Evolutionary conservation across 176 grass and related monocot genomes (phyloP).

Genomic region (Dendrocalamus sinicus): DNA sequence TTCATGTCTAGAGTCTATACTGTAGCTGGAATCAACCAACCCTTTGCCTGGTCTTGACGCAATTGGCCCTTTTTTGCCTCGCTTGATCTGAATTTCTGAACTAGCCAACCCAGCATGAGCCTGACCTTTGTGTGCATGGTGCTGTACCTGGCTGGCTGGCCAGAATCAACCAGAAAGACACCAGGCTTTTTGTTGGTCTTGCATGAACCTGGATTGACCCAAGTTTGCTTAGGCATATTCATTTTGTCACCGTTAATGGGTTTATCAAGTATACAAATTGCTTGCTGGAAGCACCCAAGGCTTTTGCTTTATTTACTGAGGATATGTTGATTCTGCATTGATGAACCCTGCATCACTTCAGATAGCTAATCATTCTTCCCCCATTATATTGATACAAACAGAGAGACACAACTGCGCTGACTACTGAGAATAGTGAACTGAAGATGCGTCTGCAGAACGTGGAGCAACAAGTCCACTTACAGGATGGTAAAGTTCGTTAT

Average conservation of each 20-base stretch:
- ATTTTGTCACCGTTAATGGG: not conserved
- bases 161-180: not conserved
- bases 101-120: not conserved
- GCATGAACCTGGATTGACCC: not conserved
- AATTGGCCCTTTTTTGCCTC: not conserved
- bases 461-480: conserved; percentile 58
- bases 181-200: not conserved
- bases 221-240: not conserved
- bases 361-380: conserved; percentile 2
- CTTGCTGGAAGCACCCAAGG: not conserved
- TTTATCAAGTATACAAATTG: not conserved
- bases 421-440: conserved; percentile 61
- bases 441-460: conserved; percentile 54
- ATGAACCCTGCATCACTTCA: not conserved
- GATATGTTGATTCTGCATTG: not conserved
- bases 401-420: conserved; percentile 65
- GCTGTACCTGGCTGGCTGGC: not conserved
- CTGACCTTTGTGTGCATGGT: not conserved
- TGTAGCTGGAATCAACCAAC: not conserved
- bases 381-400: conserved; percentile 25
- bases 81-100: not conserved
- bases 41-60: not conserved
- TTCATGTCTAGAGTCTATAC: not conserved
- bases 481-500: conserved; percentile 51
- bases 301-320: not conserved